These are phyloP conservation scores for Euphorbia lathyris DNA, from an alignment of 345 rosid species.

Conservation along the genomic window DNA sequence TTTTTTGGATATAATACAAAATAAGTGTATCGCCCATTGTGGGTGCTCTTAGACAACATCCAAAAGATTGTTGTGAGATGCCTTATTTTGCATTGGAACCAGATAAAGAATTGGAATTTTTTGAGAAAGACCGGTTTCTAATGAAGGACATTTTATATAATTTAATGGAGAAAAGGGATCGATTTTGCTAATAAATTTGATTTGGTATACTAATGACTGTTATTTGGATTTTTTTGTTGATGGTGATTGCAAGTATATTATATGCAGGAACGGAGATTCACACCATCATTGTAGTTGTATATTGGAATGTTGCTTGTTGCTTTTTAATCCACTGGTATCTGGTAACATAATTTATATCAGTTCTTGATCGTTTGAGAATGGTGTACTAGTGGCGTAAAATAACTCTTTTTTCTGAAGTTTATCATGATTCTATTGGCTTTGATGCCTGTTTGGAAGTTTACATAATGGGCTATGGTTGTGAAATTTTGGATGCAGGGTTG, in stretches of 20 bases:
- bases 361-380: not conserved
- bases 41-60: too few species aligned
- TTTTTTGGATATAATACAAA: too few species aligned
- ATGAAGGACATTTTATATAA: too few species aligned
- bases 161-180: too few species aligned
- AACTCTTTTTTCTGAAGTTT: not conserved
- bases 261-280: not conserved
- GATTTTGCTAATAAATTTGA: too few species aligned
- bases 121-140: too few species aligned
- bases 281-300: not conserved
- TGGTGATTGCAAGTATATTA: too few species aligned
- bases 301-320: not conserved
- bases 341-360: too few species aligned
- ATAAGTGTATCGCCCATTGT: too few species aligned
- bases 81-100: not conserved
- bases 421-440: not conserved
- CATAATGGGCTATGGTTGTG: conserved; percentile 19
- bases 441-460: not conserved
- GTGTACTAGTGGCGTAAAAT: not conserved
- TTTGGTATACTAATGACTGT: too few species aligned
- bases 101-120: not conserved
- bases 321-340: not conserved
- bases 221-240: too few species aligned
- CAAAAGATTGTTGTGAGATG: not conserved
- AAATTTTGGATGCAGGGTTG: conserved; percentile 63